Evolutionary conservation across 2,329 filamentous ascomycete species (phyloP).

Genomic region (Monosporascus sp.): DNA sequence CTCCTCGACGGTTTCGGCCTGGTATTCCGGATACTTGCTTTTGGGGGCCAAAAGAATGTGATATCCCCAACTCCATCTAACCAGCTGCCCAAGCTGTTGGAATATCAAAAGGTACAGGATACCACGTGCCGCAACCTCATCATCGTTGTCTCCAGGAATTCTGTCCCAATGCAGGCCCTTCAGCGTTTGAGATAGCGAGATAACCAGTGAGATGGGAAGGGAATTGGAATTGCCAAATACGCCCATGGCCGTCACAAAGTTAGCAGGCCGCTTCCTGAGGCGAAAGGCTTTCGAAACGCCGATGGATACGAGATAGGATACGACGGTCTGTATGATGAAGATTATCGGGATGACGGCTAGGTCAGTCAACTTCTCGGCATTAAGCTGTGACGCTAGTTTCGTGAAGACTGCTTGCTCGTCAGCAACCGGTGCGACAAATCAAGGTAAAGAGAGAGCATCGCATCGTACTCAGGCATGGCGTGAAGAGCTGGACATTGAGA

Average conservation of each 20-base stretch:
- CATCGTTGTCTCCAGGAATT: conserved; percentile 86
- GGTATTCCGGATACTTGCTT: conserved; percentile 63
- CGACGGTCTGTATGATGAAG: conserved; percentile 78
- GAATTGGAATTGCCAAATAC: conserved; percentile 98
- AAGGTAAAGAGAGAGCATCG: neutral
- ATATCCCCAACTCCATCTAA: conserved; percentile 98
- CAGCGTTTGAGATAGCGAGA: conserved; percentile 89
- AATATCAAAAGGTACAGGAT: conserved; percentile 96
- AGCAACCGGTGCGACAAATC: conserved; percentile 3
- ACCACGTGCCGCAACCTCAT: conserved; percentile 87
- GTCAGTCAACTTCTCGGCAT: conserved; percentile 81
- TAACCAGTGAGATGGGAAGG: conserved; percentile 88
- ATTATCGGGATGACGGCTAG: conserved; percentile 93
- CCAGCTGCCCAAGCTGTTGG: conserved; percentile 90
- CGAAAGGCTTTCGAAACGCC: conserved; percentile 68
- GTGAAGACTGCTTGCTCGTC: conserved; percentile 67
- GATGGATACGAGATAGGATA: conserved; percentile 76
- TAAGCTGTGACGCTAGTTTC: conserved; percentile 91
- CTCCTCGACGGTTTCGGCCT: conserved; percentile 47
- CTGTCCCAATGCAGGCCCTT: conserved; percentile 90
- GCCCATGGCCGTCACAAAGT: conserved; percentile 96
- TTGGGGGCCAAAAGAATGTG: conserved; percentile 88
- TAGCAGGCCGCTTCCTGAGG: conserved; percentile 78
- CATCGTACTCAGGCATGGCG: conserved; percentile 81
- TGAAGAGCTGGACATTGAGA: conserved; percentile 93